These are phyloP conservation scores for Globisporangium yorkense DNA, from an alignment of 352 stramenopile species.

Conservation along the genomic window DNA sequence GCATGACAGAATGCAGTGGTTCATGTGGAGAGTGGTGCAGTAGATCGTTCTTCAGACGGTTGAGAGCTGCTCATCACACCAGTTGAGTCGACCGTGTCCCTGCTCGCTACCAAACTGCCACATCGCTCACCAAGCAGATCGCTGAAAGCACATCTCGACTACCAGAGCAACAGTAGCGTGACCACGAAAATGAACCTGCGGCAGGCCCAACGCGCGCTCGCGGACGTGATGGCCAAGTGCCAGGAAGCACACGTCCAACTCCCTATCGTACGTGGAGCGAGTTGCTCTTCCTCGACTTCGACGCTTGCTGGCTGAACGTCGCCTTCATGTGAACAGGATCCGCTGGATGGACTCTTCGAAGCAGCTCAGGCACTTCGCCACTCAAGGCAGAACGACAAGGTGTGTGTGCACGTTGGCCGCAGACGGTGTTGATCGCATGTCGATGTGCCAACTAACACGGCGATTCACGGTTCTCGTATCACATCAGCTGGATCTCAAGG, in stretches of 20 bases:
- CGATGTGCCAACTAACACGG: background rate
- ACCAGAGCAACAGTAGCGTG: background rate
- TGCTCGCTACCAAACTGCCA: background rate
- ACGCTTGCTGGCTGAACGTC: background rate
- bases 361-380: constrained; percentile 35
- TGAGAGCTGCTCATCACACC: background rate
- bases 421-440: background rate
- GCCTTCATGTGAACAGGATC: constrained; percentile 21
- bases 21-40: background rate
- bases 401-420: background rate
- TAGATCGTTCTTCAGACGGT: background rate
- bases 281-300: background rate
- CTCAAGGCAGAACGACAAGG: constrained; percentile 35
- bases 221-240: constrained; percentile 53
- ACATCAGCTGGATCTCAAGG: constrained; percentile 25
- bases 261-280: constrained; percentile 20
- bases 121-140: background rate
- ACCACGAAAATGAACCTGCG: constrained; percentile 43
- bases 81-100: background rate
- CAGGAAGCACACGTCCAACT: constrained; percentile 54
- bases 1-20: background rate
- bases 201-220: constrained; percentile 53
- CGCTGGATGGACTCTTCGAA: constrained; percentile 27
- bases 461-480: background rate
- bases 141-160: background rate